Conservation (phyloP, 2,329 filamentous ascomycete genomes). For the Xylaria polymorpha region DNA sequence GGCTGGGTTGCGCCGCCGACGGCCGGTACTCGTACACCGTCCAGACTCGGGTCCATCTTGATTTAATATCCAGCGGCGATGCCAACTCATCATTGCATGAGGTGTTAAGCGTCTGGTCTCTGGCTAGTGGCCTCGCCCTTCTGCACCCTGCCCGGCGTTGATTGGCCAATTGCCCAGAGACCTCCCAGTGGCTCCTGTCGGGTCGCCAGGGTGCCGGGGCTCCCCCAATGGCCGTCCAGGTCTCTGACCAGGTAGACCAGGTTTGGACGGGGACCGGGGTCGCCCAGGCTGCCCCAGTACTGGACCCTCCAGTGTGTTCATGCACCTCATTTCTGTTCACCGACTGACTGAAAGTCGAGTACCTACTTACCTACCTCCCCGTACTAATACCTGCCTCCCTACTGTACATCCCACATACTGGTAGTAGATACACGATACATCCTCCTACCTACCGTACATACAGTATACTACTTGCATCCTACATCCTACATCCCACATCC, state of each 20-base stretch:
- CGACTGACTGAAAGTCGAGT: constrained; percentile 49
- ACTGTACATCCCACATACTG: no score
- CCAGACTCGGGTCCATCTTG: constrained; percentile 57
- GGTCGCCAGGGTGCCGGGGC: constrained; percentile 43
- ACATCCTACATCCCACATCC: no score
- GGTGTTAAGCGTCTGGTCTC: constrained; percentile 58
- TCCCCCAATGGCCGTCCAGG: constrained; percentile 47
- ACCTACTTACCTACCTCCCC: not conserved
- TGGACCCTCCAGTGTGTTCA: constrained; percentile 54
- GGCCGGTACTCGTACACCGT: constrained; percentile 50
- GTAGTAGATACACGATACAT: no score
- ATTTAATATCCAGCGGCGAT: constrained; percentile 71
- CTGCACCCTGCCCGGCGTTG: constrained; percentile 40
- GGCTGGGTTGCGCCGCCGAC: constrained; percentile 38
- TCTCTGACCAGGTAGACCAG: constrained; percentile 46
- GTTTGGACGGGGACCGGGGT: constrained; percentile 45
- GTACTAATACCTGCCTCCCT: not conserved
- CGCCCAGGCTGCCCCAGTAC: constrained; percentile 37
- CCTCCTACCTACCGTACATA: no score
- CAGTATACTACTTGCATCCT: no score
- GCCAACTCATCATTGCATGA: constrained; percentile 84
- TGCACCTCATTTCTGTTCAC: constrained; percentile 59
- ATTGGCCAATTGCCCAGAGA: constrained; percentile 47
- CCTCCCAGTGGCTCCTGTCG: constrained; percentile 51
- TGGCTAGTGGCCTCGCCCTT: constrained; percentile 56